phyloP scores from a whole-genome alignment of 306 rosid genomes.

The Astragalus membranaceus region DNA sequence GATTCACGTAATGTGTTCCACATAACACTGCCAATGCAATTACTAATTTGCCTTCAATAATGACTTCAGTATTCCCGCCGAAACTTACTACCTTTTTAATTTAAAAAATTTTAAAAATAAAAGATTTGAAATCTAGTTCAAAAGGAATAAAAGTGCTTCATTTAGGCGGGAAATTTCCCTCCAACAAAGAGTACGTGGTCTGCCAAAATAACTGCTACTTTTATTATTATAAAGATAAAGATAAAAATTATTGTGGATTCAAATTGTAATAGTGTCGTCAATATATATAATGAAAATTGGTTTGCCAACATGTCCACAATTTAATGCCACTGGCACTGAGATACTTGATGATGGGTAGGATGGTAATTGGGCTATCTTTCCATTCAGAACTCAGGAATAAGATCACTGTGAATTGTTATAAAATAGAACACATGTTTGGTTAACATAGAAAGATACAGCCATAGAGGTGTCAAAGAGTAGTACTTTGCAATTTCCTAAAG shows the following conservation, averaged over 20 bases:
- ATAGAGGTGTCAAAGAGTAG: neutral
- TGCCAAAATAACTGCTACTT: too few species aligned
- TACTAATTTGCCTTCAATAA: too few species aligned
- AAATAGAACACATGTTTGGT: neutral
- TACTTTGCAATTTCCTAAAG: neutral
- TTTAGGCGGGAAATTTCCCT: too few species aligned
- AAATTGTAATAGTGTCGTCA: neutral
- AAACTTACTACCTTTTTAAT: too few species aligned
- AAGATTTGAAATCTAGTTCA: too few species aligned
- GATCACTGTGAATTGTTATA: conserved; percentile 10
- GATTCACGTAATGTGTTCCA: too few species aligned
- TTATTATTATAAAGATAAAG: too few species aligned
- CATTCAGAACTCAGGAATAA: conserved; percentile 6
- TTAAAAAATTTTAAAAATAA: too few species aligned
- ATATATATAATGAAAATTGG: neutral
- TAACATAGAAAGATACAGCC: neutral
- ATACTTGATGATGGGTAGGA: conserved; percentile 21
- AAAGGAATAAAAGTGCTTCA: too few species aligned
- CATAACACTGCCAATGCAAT: too few species aligned
- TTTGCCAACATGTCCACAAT: conserved; percentile 33
- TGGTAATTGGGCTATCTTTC: conserved; percentile 21
- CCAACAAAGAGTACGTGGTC: too few species aligned
- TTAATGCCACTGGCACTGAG: conserved; percentile 3
- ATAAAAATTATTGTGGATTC: neutral
- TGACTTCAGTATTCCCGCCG: too few species aligned